Percentiles rank a stretch among this genome's conserved stretches.
Evolutionary conservation across 1,284 basidiomycete genomes (phyloP).

Genomic region (Cystobasidiaceae sp.): DNA sequence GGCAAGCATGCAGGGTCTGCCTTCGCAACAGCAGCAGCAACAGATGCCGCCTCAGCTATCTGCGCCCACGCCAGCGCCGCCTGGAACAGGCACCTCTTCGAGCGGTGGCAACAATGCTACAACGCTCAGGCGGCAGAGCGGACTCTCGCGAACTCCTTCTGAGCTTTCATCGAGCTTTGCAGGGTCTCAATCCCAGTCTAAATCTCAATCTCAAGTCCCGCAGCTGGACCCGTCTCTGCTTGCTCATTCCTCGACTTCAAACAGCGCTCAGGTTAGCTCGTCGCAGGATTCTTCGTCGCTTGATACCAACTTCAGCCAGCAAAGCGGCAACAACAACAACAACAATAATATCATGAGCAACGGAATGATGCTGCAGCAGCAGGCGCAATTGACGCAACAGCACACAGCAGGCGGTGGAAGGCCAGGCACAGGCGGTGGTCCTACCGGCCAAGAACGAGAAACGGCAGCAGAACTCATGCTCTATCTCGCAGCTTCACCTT

Average conservation of each 20-base stretch:
- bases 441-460: constrained; percentile 17
- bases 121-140: constrained; percentile 7
- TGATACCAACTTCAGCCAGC: constrained; percentile 14
- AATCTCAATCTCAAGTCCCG: no score
- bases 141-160: constrained; percentile 5
- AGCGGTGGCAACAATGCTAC: not conserved
- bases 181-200: constrained; percentile 11
- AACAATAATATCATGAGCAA: no score
- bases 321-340: no score
- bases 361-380: not conserved
- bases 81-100: not conserved
- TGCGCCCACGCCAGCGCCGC: not conserved
- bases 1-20: constrained; percentile 4
- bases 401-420: not conserved
- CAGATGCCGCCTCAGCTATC: not conserved
- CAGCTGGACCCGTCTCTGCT: no score
- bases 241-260: constrained; percentile 4
- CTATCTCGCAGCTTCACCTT: constrained; percentile 39
- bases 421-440: constrained; percentile 9
- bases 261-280: not conserved
- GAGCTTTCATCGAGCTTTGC: not conserved
- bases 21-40: constrained; percentile 2
- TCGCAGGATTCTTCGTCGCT: constrained; percentile 24
- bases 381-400: no score
- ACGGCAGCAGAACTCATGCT: constrained; percentile 43